A percentile compares a stretch with the other conserved stretches of the same genome.
phyloP scores from a whole-genome alignment of 768 basidiomycete genomes.

The Trametes villosa region DNA sequence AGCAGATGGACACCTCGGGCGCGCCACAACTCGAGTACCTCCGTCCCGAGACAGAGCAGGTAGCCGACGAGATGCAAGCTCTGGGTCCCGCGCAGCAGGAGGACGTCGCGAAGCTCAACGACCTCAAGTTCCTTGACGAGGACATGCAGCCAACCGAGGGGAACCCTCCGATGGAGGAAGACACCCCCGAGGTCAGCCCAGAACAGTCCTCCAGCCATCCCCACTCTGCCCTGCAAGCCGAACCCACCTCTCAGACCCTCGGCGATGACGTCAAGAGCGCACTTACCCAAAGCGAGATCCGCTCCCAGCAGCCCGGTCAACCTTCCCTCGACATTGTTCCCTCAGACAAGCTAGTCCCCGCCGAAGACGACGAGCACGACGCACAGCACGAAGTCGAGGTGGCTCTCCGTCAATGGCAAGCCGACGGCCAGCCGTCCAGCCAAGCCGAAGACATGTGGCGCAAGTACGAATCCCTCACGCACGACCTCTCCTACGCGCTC shows the following conservation, averaged over 20 bases:
- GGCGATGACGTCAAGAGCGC: constrained; percentile 24
- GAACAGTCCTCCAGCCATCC: background rate
- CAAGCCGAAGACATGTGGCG: constrained; percentile 86
- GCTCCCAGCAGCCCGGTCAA: constrained; percentile 9
- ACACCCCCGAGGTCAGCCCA: background rate
- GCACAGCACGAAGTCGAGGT: constrained; percentile 45
- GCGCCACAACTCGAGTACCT: constrained; percentile 76
- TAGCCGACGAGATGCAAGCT: constrained; percentile 80
- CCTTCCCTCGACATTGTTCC: background rate
- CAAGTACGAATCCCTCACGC: constrained; percentile 86
- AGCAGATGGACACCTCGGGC: constrained; percentile 41
- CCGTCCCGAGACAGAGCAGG: constrained; percentile 57
- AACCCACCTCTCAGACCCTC: constrained; percentile 1
- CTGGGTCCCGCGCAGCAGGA: constrained; percentile 87
- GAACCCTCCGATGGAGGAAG: constrained; percentile 10
- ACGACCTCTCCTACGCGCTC: constrained; percentile 86
- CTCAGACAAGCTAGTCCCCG: constrained; percentile 5
- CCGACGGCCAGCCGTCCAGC: constrained; percentile 55
- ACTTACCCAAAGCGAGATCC: constrained; percentile 25
- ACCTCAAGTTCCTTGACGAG: constrained; percentile 77
- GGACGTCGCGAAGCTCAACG: constrained; percentile 77
- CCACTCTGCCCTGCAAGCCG: constrained; percentile 10
- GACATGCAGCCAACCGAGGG: constrained; percentile 30
- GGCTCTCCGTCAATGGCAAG: constrained; percentile 64
- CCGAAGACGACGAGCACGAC: constrained; percentile 32